A percentile compares a stretch with the other conserved stretches of the same genome.
These are phyloP conservation scores for Thraustochytrium sp. DNA, from an alignment of 352 stramenopile species.

Conservation along the genomic window DNA sequence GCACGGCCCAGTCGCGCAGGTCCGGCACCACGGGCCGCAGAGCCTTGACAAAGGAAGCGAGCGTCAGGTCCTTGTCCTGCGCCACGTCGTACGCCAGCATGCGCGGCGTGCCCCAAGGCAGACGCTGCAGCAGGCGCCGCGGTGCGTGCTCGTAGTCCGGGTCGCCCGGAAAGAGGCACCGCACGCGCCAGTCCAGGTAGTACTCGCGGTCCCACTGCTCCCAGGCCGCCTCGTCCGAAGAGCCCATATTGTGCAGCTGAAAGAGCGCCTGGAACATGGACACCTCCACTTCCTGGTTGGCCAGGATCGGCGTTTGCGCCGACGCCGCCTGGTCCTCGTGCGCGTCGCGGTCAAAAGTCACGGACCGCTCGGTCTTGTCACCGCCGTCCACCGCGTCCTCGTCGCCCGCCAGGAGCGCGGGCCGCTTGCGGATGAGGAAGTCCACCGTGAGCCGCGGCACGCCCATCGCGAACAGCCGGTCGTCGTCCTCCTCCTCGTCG, in stretches of 20 bases:
- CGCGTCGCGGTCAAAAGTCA: background rate
- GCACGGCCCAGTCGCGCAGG: constrained; percentile 14
- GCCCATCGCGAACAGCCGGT: background rate
- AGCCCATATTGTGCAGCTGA: background rate
- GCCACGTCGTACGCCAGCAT: background rate
- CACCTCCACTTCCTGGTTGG: constrained; percentile 16
- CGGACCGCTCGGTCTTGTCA: background rate
- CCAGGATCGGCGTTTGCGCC: background rate
- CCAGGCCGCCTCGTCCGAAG: background rate
- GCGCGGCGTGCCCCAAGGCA: constrained; percentile 19
- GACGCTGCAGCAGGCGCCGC: background rate
- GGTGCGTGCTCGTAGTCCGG: background rate
- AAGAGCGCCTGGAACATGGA: constrained; percentile 42
- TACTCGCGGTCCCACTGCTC: constrained; percentile 11
- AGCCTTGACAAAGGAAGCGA: background rate
- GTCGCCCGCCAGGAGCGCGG: background rate
- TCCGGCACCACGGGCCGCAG: constrained; percentile 23
- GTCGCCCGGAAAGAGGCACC: constrained; percentile 24
- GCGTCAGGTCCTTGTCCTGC: background rate
- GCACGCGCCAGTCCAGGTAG: constrained; percentile 22
- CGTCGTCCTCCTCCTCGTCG: background rate
- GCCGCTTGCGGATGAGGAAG: background rate
- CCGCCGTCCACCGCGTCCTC: background rate
- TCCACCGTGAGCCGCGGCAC: constrained; percentile 1
- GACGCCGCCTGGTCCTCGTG: background rate